phyloP scores from a whole-genome alignment of 495 filamentous ascomycete species.

The Articulospora tetracladia region DNA sequence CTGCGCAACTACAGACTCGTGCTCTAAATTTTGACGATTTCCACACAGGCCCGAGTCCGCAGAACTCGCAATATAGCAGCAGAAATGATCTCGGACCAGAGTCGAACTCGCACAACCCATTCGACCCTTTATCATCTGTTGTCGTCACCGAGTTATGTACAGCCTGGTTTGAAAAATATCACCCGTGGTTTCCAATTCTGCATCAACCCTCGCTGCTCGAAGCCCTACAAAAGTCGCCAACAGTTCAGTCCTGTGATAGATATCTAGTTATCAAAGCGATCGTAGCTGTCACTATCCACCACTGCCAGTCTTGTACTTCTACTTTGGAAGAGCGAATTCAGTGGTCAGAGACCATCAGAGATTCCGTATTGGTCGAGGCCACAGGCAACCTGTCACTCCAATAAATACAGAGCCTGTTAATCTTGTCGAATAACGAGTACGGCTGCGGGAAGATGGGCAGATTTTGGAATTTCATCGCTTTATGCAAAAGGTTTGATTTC shows the following conservation, averaged over 20 bases:
- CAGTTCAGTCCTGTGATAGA: neutral
- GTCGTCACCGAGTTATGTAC: conserved; percentile 24
- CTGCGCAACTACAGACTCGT: neutral
- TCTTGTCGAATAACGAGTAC: conserved; percentile 22
- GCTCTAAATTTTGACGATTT: neutral
- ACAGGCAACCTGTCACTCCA: neutral
- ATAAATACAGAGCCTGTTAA: neutral
- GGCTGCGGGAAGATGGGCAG: conserved; percentile 26
- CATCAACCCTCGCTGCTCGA: conserved; percentile 28
- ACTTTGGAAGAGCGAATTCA: no score
- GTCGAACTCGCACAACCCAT: no score
- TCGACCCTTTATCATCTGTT: neutral
- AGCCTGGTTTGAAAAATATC: conserved; percentile 31
- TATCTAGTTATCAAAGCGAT: neutral
- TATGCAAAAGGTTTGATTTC: conserved; percentile 32
- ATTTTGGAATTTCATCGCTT: conserved; percentile 30
- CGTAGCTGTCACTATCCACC: neutral
- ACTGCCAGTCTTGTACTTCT: no score
- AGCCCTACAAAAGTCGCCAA: conserved; percentile 14
- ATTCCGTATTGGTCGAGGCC: neutral
- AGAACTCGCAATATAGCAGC: neutral
- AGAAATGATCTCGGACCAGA: neutral
- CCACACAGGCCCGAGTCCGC: neutral
- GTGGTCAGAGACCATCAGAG: neutral
- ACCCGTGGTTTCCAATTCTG: conserved; percentile 34